phyloP scores from a whole-genome alignment of 345 rosid species.

The Barbarea vulgaris region DNA sequence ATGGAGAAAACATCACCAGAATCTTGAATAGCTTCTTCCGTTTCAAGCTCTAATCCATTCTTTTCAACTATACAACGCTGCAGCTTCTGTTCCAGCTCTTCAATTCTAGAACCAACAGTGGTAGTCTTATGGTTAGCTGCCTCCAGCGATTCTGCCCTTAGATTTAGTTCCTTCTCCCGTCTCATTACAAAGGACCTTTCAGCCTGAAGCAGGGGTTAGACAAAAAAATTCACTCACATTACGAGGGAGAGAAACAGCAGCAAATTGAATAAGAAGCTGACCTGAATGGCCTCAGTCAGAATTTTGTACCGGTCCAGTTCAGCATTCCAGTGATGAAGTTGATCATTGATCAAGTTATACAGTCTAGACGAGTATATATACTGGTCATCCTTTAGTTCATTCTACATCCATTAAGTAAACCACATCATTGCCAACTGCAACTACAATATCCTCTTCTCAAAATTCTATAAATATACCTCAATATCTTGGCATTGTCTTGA shows the following conservation, averaged over 20 bases:
- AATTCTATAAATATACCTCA: slow-evolving; percentile 56
- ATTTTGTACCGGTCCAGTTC: slow-evolving; percentile 72
- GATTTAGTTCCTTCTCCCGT: slow-evolving; percentile 78
- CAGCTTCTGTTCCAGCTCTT: slow-evolving; percentile 71
- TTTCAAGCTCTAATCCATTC: slow-evolving; percentile 84
- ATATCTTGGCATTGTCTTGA: slow-evolving; percentile 73
- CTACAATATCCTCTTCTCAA: slow-evolving; percentile 13
- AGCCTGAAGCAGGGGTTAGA: slow-evolving; percentile 58
- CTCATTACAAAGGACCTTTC: slow-evolving; percentile 70
- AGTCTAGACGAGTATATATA: slow-evolving; percentile 66
- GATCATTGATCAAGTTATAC: slow-evolving; percentile 72
- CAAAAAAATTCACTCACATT: slow-evolving; percentile 29
- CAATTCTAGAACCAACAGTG: slow-evolving; percentile 58
- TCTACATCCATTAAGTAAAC: slow-evolving; percentile 48
- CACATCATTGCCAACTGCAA: slow-evolving; percentile 30
- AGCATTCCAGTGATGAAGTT: slow-evolving; percentile 74
- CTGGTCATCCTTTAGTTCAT: slow-evolving; percentile 80
- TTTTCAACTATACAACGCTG: slow-evolving; percentile 74
- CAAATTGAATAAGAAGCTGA: slow-evolving; percentile 41
- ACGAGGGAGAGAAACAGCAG: slow-evolving; percentile 25
- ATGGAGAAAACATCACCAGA: slow-evolving; percentile 53
- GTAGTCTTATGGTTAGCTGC: slow-evolving; percentile 57
- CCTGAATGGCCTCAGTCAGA: slow-evolving; percentile 72
- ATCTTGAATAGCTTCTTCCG: slow-evolving; percentile 86
- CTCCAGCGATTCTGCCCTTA: slow-evolving; percentile 66